Percentiles rank a stretch among this genome's conserved stretches.
These are phyloP conservation scores for Toxicodendron radicans DNA, from an alignment of 345 rosid species.

Conservation along the genomic window DNA sequence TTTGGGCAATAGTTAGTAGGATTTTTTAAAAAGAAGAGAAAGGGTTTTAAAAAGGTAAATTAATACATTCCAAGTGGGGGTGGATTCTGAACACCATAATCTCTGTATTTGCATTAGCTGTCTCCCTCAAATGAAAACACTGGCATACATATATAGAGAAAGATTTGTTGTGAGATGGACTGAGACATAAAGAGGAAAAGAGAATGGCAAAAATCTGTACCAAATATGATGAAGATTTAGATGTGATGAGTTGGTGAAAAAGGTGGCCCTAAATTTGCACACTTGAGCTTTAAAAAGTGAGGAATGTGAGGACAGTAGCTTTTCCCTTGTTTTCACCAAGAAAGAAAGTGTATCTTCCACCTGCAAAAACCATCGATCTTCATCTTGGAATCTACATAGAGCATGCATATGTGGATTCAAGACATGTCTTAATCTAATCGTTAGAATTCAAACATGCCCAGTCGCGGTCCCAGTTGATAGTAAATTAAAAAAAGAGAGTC, in stretches of 20 bases:
- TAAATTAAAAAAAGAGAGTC: too few relatives aligned
- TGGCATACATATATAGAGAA: not conserved
- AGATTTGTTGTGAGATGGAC: conserved; percentile 1
- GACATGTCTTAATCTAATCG: conserved; percentile 8
- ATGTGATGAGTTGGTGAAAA: not conserved
- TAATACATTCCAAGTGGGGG: conserved; percentile 23
- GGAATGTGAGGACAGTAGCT: not conserved
- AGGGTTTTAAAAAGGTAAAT: not conserved
- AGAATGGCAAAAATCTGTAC: conserved; percentile 5
- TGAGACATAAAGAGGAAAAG: conserved; percentile 10
- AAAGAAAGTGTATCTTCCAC: conserved; percentile 9
- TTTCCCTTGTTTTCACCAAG: conserved; percentile 9
- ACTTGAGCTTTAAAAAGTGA: conserved; percentile 1
- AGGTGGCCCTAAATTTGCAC: not conserved
- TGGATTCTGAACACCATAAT: too few relatives aligned
- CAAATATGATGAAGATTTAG: not conserved
- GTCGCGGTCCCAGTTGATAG: too few relatives aligned
- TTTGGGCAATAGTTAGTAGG: not conserved
- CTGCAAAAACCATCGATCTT: conserved; percentile 6
- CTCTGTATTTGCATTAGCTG: conserved; percentile 2
- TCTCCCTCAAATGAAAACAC: conserved; percentile 10
- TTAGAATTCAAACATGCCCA: too few relatives aligned
- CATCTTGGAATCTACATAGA: conserved; percentile 9
- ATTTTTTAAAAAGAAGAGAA: conserved; percentile 14
- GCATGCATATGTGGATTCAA: conserved; percentile 18